Conservation (phyloP, 352 stramenopile genomes). For the Phytophthora pisi region DNA sequence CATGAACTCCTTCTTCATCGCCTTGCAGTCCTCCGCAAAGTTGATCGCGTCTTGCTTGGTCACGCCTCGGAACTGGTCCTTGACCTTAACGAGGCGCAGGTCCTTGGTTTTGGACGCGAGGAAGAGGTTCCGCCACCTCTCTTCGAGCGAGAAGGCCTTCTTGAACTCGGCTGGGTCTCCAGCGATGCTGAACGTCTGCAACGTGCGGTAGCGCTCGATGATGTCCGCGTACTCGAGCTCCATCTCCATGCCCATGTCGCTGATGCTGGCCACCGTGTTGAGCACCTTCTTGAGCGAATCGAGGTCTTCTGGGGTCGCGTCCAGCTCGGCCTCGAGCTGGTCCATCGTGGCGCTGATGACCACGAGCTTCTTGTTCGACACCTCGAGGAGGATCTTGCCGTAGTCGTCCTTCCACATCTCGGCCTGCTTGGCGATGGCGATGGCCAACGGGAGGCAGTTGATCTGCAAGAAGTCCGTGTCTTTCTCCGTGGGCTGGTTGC, state of each 20-base stretch:
- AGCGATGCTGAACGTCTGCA: slow-evolving; percentile 85
- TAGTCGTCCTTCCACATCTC: slow-evolving; percentile 96
- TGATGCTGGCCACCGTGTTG: slow-evolving; percentile 90
- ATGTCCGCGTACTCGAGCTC: slow-evolving; percentile 95
- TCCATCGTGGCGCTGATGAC: slow-evolving; percentile 78
- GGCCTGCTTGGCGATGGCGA: slow-evolving; percentile 91
- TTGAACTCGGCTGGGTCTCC: slow-evolving; percentile 70
- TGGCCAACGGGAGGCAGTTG: slow-evolving; percentile 89
- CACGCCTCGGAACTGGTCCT: slow-evolving; percentile 94
- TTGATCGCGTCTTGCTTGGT: slow-evolving; percentile 91
- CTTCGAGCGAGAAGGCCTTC: slow-evolving; percentile 80
- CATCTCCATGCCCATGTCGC: slow-evolving; percentile 92
- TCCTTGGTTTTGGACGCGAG: slow-evolving; percentile 92
- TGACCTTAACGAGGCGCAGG: slow-evolving; percentile 92
- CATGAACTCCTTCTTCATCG: slow-evolving; percentile 89
- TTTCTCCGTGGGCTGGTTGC: slow-evolving; percentile 90
- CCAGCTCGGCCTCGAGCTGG: slow-evolving; percentile 80
- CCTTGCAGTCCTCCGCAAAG: slow-evolving; percentile 89
- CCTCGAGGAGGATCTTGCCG: slow-evolving; percentile 89
- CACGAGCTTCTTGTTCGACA: slow-evolving; percentile 87
- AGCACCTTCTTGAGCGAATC: slow-evolving; percentile 95
- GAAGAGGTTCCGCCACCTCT: slow-evolving; percentile 84
- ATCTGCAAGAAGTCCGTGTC: slow-evolving; percentile 96
- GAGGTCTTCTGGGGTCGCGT: slow-evolving; percentile 83
- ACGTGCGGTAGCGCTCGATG: slow-evolving; percentile 91